Conservation (phyloP, 1,284 basidiomycete genomes). For the Leucoagaricus sp. region DNA sequence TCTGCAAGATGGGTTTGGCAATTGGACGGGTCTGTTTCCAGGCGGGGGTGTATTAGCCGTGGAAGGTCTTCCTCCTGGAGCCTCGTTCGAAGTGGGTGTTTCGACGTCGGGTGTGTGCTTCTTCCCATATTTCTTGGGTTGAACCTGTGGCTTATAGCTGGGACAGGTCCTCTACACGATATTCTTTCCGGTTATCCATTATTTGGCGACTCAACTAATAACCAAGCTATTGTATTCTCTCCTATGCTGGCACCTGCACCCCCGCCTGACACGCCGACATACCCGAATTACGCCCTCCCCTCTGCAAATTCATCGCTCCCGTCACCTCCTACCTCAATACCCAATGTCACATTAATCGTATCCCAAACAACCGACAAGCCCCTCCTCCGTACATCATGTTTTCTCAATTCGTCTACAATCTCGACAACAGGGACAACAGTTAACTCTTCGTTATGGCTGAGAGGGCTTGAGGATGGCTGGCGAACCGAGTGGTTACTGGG, state of each 20-base stretch:
- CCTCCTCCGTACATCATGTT: constrained; percentile 56
- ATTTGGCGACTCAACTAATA: constrained; percentile 77
- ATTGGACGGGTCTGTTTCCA: constrained; percentile 49
- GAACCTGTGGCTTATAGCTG: constrained; percentile 9
- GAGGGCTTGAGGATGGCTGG: constrained; percentile 55
- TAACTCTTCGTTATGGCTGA: constrained; percentile 53
- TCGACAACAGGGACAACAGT: constrained; percentile 35
- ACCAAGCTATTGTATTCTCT: constrained; percentile 78
- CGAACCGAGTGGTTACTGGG: constrained; percentile 66
- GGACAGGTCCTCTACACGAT: constrained; percentile 45
- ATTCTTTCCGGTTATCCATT: constrained; percentile 49
- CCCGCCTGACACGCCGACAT: constrained; percentile 46
- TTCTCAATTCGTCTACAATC: constrained; percentile 32
- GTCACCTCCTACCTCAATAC: constrained; percentile 22
- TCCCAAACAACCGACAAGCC: constrained; percentile 51
- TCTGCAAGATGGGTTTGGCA: constrained; percentile 54
- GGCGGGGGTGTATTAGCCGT: constrained; percentile 54
- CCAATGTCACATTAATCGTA: constrained; percentile 57
- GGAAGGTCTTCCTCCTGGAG: constrained; percentile 28
- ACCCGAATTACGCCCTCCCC: constrained; percentile 83
- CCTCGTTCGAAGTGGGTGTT: constrained; percentile 58
- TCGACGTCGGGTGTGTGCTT: constrained; percentile 47
- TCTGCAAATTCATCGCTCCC: constrained; percentile 47
- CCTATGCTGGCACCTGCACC: constrained; percentile 45
- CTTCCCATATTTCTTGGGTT: neutral